Evolutionary conservation across 2,329 filamentous ascomycete species (phyloP), one percentile per base, ranked within the genome.

Genomic region (Aureobasidium lini): DNA sequence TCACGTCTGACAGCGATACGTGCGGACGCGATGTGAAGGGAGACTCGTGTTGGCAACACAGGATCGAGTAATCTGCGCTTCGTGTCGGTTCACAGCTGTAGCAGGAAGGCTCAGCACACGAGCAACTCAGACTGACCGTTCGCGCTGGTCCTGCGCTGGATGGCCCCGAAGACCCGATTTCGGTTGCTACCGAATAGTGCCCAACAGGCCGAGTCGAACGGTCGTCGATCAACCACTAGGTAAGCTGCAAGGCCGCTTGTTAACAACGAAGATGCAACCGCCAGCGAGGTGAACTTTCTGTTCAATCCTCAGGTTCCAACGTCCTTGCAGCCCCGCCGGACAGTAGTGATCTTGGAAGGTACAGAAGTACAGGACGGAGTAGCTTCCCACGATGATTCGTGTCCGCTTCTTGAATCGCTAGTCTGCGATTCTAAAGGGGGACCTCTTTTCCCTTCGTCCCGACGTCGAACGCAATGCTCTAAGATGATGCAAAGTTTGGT

Each of bases 381-480:
- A 52, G 23, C 18, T 52, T 52, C 36, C 13, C 18, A 34, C 23
- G 23, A n/a, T 34, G 50, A 54, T 18, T 54, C 50, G 39, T 54
- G 39, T 43, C 50, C 39, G 39, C 37, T 34, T 43, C 37, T 43
- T 54, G 50, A 43, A 32, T 54, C 50, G 50, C 39, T 42, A 54
- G 50, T 18, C 28, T 54, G 28, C n/a, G 29, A 23, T 23, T 23
- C 11, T 43, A 54, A 54, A 15, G 43, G n/a, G 23, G 31, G n/a
- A 37, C 43, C 37, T 43, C 31, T 23, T 23, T 15, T 29, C 39
- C 23, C 23, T 23, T 54, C 23, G 10, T 23, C 34, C 28, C n/a
- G 50, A 40, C 16, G 3, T 23, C 11, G 49, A 50, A 36, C 9
- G 28, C 15, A 28, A 39, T 50, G 48, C 48, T 52, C 23, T n/a